Base-by-base conservation (phyloP, 768 basidiomycete species). In the Suillus alpinus region DNA sequence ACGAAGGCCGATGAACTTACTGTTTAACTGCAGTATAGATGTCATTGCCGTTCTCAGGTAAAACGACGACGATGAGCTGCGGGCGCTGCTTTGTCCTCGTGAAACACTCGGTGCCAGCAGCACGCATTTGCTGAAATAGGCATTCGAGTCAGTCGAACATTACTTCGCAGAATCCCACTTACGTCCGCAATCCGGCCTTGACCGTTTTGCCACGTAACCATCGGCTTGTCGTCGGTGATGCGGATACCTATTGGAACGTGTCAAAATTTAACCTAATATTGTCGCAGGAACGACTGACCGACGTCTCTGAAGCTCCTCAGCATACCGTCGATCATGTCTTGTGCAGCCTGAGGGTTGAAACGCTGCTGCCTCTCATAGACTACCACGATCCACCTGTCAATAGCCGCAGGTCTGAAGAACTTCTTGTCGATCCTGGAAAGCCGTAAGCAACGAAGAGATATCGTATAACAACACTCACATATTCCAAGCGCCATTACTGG, bases 11-110 rank as follows among this genome's bases (percentile, higher is more conserved):
- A 34, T 51, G 20, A 58, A 80, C 86, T 63, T 67, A 93, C 91
- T 91, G 87, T 74, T 93, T 93, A 29, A 92, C 82, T 20, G 85
- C 83, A 2, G 81, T 86, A 65, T 93, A 93, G 10, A 91, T 83
- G 56, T 93, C 89, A 44, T 88, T 86, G 1, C 86, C 88, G 1
- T 83, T 83, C 62, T 92, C 88, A 0, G 91, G 92, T 20, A 93
- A 78, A 43, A 93, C 71, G 31, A 86, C 81, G 1, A 92, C 83
- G 26, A 91, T 77, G 2, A 93, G 77, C 8, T 76, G 77, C 0
- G 91, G 89, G 0, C 76, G 73, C 6, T 67, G 71, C 9, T 73
- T 73, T 36, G 72, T 73, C 66, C 76, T 79, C 31, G 71, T 65
- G 51, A 70, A 73, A 61, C 81, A 83, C 26, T 79, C 79, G 1